phyloP scores from a whole-genome alignment of 2,329 filamentous ascomycete genomes.

The Alternaria tenuissima region DNA sequence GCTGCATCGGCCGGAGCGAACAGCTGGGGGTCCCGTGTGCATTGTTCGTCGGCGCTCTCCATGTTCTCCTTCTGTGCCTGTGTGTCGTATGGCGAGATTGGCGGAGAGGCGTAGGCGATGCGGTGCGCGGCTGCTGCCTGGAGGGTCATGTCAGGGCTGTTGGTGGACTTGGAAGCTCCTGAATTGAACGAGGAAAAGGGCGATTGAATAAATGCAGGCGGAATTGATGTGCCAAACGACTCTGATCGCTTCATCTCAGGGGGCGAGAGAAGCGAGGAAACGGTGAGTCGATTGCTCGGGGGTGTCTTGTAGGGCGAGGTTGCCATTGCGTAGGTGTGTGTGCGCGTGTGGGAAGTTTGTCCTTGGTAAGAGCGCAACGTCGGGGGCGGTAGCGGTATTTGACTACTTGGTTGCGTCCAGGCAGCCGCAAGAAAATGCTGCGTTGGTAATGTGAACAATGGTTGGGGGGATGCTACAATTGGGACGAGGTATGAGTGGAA shows the following conservation, averaged over 20 bases:
- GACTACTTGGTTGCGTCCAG: constrained; percentile 18
- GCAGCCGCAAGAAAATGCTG: constrained; percentile 15
- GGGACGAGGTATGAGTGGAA: constrained; percentile 19
- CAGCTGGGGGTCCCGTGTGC: constrained; percentile 47
- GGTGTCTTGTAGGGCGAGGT: constrained; percentile 38
- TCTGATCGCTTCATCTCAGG: constrained; percentile 52
- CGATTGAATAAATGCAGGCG: constrained; percentile 29
- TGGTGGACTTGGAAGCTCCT: constrained; percentile 31
- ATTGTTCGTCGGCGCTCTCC: constrained; percentile 37
- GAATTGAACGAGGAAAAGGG: constrained; percentile 42
- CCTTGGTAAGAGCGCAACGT: constrained; percentile 14
- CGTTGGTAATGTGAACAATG: constrained; percentile 18
- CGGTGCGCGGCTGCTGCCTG: constrained; percentile 35
- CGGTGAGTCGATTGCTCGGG: constrained; percentile 44
- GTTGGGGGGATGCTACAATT: constrained; percentile 22
- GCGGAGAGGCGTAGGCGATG: constrained; percentile 50
- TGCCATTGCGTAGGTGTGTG: constrained; percentile 34
- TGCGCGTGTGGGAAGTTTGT: constrained; percentile 27
- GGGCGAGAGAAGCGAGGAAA: constrained; percentile 52
- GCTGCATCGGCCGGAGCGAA: constrained; percentile 41
- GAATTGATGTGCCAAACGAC: constrained; percentile 49
- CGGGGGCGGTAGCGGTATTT: constrained; percentile 17
- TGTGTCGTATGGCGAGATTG: constrained; percentile 50
- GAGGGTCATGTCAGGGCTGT: constrained; percentile 26
- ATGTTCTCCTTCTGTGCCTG: constrained; percentile 50